A percentile compares a stretch with the other conserved stretches of the same genome.
Conservation (phyloP, 2,329 filamentous ascomycete species). For the Fusarium sp. region DNA sequence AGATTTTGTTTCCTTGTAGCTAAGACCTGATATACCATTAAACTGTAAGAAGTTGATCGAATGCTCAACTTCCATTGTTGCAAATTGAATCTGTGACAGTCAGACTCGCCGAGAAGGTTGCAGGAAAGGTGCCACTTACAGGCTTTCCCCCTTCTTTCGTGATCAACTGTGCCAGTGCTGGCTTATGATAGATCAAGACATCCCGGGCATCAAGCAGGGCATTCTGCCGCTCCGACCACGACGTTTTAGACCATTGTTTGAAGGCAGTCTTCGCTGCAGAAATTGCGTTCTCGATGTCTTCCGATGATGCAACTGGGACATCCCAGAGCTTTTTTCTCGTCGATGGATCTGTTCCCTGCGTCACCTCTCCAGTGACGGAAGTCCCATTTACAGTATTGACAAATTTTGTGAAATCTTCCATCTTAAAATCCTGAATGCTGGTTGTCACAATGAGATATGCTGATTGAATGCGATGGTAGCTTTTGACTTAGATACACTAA, state of each 20-base stretch:
- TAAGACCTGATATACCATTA: background rate
- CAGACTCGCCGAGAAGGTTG: background rate
- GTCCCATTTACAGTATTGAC: background rate
- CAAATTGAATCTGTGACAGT: background rate
- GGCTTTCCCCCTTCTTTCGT: conserved; percentile 1
- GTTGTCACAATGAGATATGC: background rate
- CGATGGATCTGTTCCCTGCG: background rate
- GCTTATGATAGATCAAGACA: background rate
- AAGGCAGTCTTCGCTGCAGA: background rate
- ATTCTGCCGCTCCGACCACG: background rate
- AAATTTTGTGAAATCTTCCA: background rate
- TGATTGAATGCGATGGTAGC: too few species aligned
- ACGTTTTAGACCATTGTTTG: background rate
- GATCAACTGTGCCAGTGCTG: background rate
- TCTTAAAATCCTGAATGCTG: background rate
- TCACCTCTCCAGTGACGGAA: background rate
- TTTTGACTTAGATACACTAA: background rate
- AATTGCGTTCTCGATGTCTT: background rate
- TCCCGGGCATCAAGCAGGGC: background rate
- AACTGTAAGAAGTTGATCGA: background rate
- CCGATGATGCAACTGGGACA: background rate
- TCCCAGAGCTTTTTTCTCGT: conserved; percentile 3
- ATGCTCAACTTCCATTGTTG: background rate
- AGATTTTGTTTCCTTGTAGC: fast-evolving
- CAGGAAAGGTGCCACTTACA: background rate